phyloP scores from a whole-genome alignment of 192 early-diverging fungal species.

The Gryganskiella cystojenkinii region DNA sequence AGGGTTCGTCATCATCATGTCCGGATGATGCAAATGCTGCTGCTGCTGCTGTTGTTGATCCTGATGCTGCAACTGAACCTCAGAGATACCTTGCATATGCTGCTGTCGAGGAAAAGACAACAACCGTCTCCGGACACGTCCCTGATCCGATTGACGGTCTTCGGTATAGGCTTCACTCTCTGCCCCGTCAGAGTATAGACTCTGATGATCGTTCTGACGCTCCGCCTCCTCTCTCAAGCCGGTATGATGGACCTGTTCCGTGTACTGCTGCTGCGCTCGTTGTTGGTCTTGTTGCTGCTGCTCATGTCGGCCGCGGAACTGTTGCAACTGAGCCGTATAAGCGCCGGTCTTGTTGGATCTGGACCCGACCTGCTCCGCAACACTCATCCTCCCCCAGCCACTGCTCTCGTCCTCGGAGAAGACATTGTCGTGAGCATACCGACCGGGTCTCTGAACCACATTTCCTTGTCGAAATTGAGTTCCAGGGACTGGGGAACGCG shows the following conservation, averaged over 20 bases:
- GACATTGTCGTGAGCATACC: slow-evolving; percentile 11
- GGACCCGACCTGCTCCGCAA: not conserved
- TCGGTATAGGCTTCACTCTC: too few species aligned
- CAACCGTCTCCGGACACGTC: too few species aligned
- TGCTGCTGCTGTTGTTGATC: slow-evolving; percentile 19
- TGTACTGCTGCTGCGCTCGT: not conserved
- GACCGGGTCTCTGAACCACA: slow-evolving; percentile 9
- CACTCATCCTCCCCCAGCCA: slow-evolving; percentile 14
- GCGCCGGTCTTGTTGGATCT: not conserved
- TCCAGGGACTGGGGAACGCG: not conserved
- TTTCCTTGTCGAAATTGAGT: slow-evolving; percentile 1
- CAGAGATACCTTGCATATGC: too few species aligned
- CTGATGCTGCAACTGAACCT: not conserved
- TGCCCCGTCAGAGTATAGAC: too few species aligned
- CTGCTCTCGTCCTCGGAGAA: slow-evolving; percentile 36
- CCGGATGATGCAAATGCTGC: slow-evolving; percentile 21
- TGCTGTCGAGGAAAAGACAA: too few species aligned
- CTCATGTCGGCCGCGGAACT: slow-evolving; percentile 14
- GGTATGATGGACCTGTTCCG: too few species aligned
- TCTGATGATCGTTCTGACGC: too few species aligned
- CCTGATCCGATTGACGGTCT: too few species aligned
- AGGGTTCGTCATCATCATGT: slow-evolving; percentile 43
- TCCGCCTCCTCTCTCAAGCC: too few species aligned
- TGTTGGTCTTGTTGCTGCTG: slow-evolving; percentile 12
- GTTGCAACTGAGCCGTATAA: slow-evolving; percentile 6